Evolutionary conservation across 106 monocot genomes (phyloP).

Genomic region (Vanilla planifolia): DNA sequence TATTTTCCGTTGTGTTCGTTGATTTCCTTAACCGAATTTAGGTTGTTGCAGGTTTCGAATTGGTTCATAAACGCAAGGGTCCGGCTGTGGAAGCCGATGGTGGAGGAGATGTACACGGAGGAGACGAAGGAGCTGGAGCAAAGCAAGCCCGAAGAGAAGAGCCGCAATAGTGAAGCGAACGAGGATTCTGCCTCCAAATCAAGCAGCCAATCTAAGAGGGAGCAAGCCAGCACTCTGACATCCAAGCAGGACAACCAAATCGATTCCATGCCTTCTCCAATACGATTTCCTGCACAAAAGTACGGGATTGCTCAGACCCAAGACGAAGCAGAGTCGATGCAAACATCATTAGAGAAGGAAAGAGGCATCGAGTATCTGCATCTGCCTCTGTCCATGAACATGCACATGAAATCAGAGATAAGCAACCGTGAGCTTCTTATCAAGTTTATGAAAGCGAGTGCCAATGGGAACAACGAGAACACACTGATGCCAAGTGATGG

Average conservation of each 20-base stretch:
- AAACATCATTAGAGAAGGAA: conserved; percentile 29
- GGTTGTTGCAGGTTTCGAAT: conserved; percentile 68
- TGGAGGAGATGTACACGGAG: conserved; percentile 77
- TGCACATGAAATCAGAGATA: conserved; percentile 10
- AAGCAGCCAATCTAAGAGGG: conserved; percentile 27
- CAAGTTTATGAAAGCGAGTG: too few species aligned
- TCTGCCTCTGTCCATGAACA: background rate
- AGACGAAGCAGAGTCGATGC: conserved; percentile 6
- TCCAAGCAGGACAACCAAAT: conserved; percentile 4
- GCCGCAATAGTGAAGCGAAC: conserved; percentile 10
- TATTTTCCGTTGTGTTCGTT: background rate
- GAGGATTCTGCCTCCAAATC: conserved; percentile 22
- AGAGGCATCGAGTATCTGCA: conserved; percentile 11
- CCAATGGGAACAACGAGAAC: background rate
- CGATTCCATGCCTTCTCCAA: conserved; percentile 10
- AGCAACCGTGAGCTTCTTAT: too few species aligned
- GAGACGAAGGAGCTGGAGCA: conserved; percentile 48
- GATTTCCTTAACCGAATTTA: too few species aligned
- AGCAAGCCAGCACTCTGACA: conserved; percentile 13
- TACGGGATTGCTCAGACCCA: conserved; percentile 2
- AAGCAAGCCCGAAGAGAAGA: conserved; percentile 16
- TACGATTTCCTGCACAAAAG: background rate
- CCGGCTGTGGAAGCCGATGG: conserved; percentile 85
- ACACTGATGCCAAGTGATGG: background rate
- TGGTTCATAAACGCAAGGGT: conserved; percentile 85